Conservation (phyloP, 2,329 filamentous ascomycete species). For the Fusarium gaditjirri region DNA sequence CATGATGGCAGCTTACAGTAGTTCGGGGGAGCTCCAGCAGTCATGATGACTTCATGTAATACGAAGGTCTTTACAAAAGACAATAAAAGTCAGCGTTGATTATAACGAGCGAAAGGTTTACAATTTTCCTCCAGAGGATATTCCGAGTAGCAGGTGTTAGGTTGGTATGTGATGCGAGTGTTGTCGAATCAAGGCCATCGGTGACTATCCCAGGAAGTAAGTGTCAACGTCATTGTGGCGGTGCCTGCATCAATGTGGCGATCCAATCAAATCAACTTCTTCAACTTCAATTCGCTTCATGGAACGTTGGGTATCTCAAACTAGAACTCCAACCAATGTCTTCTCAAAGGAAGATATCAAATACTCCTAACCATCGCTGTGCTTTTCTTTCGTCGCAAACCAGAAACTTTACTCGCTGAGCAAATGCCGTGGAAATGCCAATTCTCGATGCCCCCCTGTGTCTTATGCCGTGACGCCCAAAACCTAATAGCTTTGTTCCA, state of each 20-base stretch:
- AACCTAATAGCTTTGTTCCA: background rate
- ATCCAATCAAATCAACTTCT: conserved; percentile 19
- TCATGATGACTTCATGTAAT: conserved; percentile 44
- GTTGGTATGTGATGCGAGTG: conserved; percentile 9
- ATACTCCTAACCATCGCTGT: conserved; percentile 15
- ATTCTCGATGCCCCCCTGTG: conserved; percentile 1
- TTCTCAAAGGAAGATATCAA: conserved; percentile 14
- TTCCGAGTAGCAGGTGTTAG: conserved; percentile 22
- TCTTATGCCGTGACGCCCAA: conserved; percentile 9
- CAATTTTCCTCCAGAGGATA: background rate
- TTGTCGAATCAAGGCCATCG: conserved; percentile 24
- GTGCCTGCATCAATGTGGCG: conserved; percentile 46
- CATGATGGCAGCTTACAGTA: conserved; percentile 62
- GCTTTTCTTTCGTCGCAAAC: background rate
- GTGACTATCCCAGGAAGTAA: conserved; percentile 11
- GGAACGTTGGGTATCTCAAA: conserved; percentile 32
- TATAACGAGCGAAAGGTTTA: conserved; percentile 16
- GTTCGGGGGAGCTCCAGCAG: conserved; percentile 60
- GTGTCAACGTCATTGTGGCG: conserved; percentile 58
- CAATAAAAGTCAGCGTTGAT: background rate
- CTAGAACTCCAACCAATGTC: conserved; percentile 27
- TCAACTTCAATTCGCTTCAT: conserved; percentile 16
- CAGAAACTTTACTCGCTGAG: background rate
- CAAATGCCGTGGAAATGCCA: background rate
- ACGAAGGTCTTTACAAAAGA: background rate